Evolutionary conservation across 805 yeast genomes (phyloP), one percentile per base, ranked within the genome.

Genomic region (Danielia reshetovae): DNA sequence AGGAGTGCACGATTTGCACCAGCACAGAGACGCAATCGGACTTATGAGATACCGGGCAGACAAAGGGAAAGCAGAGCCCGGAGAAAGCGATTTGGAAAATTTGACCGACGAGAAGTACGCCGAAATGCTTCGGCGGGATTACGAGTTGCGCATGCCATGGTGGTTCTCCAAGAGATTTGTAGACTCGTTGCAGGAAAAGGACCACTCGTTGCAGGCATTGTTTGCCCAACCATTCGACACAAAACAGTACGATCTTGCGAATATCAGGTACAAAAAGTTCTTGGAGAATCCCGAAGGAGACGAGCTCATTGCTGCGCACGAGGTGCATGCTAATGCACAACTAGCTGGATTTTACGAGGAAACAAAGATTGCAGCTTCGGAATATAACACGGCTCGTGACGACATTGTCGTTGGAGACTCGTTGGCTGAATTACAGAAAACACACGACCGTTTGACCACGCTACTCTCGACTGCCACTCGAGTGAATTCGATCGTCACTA

Each of bases 1-100:
- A 27, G 69, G 77, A 0, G 78, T 71, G 1, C 89, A 82, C 51
- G 77, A 75, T 36, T 60, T 75, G 28, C 73, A 66, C 39, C 56
- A 57, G 40, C 49, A 55, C 22, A 53, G 60, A 18, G 66, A 62
- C 42, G 64, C 65, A 7, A 46, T 63, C 9, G 42, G 48, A 6
- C 40, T 54, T 27, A 52, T 59, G 40, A 52, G 52, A 33, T 59
- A 54, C 29, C 48, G 59, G n/a, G 52, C 35, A n/a, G 55, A 48
- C 18, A 57, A 55, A 38, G 62, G 57, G 13, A 53, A 56, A 36
- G 36, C 45, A 39, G 55, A 48, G 19, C 50, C 48, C 27, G 40
- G 51, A 9, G 42, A 42, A 18, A 29, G 39, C n/a, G 51, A 55
- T 30, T 47, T 47, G 18, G 54, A 49, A n/a, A 39, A 46, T n/a